Evolutionary conservation across 2,329 filamentous ascomycete genomes (phyloP).

Genomic region (Hymenoscyphus occultus): DNA sequence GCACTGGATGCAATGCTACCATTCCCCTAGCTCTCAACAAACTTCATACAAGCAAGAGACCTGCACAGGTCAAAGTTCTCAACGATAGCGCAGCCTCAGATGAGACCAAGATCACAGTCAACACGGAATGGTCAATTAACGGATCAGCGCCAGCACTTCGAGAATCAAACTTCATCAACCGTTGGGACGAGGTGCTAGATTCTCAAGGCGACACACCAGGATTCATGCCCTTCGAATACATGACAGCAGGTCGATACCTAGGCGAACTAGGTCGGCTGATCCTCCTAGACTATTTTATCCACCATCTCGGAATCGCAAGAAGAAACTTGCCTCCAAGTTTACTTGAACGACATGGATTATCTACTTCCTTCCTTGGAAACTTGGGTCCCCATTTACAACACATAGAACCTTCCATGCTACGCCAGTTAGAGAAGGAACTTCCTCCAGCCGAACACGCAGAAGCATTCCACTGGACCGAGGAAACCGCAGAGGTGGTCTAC

Average conservation of each 20-base stretch:
- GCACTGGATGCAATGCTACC: conserved; percentile 79
- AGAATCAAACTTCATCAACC: conserved; percentile 60
- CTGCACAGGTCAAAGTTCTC: conserved; percentile 46
- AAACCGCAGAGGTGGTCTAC: conserved; percentile 57
- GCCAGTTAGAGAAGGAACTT: conserved; percentile 51
- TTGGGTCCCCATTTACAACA: conserved; percentile 53
- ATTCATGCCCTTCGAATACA: conserved; percentile 95
- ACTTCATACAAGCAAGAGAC: conserved; percentile 62
- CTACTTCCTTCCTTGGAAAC: conserved; percentile 71
- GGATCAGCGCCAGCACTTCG: conserved; percentile 67
- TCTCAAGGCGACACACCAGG: conserved; percentile 68
- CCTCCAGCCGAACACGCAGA: conserved; percentile 46
- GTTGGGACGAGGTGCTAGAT: conserved; percentile 69
- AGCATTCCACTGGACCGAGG: conserved; percentile 60
- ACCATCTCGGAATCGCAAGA: conserved; percentile 21
- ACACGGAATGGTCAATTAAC: conserved; percentile 82
- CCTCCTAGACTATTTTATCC: conserved; percentile 79
- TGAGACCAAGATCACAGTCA: conserved; percentile 69
- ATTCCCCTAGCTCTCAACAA: conserved; percentile 64
- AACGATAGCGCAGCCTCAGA: conserved; percentile 44
- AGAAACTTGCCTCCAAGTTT: conserved; percentile 25
- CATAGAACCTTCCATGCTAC: conserved; percentile 39
- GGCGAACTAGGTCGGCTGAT: conserved; percentile 80
- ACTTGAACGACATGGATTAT: conserved; percentile 42
- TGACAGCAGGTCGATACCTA: conserved; percentile 91